Base-by-base conservation (phyloP, 164 flowering plant species). In the Umbilicus rupestris region DNA sequence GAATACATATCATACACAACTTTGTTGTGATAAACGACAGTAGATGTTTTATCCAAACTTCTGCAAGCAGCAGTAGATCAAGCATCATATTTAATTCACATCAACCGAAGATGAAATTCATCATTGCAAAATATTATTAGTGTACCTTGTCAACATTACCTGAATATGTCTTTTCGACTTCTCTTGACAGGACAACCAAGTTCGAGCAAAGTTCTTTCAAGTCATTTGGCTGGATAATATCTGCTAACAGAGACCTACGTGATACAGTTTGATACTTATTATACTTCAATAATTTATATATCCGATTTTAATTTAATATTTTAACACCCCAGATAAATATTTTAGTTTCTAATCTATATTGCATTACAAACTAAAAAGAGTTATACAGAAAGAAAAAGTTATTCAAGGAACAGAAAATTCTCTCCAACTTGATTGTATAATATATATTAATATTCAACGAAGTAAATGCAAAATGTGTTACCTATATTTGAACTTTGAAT, bases 231-330 rank as follows among this genome's bases (percentile, higher is more conserved):
- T 82, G 83, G 66, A 93, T 77, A 35, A 88, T 72, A 63, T 82
- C 89, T 33, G 89, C 93, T 69, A 90, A 79, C 24, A 81, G 85
- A 75, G 98, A 92, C 77, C 98, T 92, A 73, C 66, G 75, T 3
- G 44, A 71, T 75, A 45, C 46, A 71, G 1, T 44, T 15, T 44
- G 47, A 44, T 44, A 44, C 47, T 12, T 44, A 15, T 44, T 44
- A 44, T 44, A 9, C 19, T 44, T 44, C n/a, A 44, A 44, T 1
- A 16, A 3, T 5, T 44, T 44, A 44, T 9, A 10, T 35, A 65
- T 78, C 64, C 79, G 71, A 65, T 60, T 47, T 41, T 5, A 35
- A 35, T 35, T 35, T 35, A 35, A 33, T 2, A 33, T 33, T 33
- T 33, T 33, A 33, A 6, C 6, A 33, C 6, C 6, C 37, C 37